Percentiles rank a stretch among this genome's conserved stretches.
These are phyloP conservation scores for Discostella pseudostelligera DNA, from an alignment of 108 stramenopile species.

Conservation along the genomic window DNA sequence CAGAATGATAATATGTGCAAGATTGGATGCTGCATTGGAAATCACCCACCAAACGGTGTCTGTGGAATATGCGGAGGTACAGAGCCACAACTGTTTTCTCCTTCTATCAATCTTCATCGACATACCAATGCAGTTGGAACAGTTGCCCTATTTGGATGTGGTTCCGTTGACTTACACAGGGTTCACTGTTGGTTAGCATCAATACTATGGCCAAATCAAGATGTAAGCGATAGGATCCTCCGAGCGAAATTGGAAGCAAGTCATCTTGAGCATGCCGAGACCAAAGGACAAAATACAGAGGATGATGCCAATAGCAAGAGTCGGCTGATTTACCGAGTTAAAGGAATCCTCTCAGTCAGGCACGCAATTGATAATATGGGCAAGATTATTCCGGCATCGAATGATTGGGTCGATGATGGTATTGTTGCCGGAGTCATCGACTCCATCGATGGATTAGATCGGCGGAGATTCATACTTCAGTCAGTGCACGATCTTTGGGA, in stretches of 20 bases:
- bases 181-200: slow-evolving; percentile 81
- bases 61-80: slow-evolving; percentile 32
- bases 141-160: slow-evolving; percentile 50
- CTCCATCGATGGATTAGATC: slow-evolving; percentile 42
- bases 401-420: slow-evolving; percentile 24
- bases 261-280: not conserved
- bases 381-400: slow-evolving; percentile 25
- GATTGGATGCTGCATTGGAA: slow-evolving; percentile 8
- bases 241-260: slow-evolving; percentile 47
- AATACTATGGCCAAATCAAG: slow-evolving; percentile 84
- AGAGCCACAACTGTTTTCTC: not conserved
- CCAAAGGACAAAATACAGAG: slow-evolving; percentile 2
- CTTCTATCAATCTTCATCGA: slow-evolving; percentile 27
- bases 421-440: slow-evolving; percentile 10
- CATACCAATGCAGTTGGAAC: slow-evolving; percentile 73
- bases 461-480: slow-evolving; percentile 68
- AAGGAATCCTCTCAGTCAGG: slow-evolving; percentile 69
- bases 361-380: slow-evolving; percentile 23
- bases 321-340: slow-evolving; percentile 68
- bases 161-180: slow-evolving; percentile 52
- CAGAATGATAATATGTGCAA: not conserved
- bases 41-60: slow-evolving; percentile 12
- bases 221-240: slow-evolving; percentile 65
- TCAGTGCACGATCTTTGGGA: slow-evolving; percentile 90
- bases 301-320: slow-evolving; percentile 9